Base-by-base conservation (phyloP, 2,329 filamentous ascomycete genomes). In the Aspergillus udagawae region DNA sequence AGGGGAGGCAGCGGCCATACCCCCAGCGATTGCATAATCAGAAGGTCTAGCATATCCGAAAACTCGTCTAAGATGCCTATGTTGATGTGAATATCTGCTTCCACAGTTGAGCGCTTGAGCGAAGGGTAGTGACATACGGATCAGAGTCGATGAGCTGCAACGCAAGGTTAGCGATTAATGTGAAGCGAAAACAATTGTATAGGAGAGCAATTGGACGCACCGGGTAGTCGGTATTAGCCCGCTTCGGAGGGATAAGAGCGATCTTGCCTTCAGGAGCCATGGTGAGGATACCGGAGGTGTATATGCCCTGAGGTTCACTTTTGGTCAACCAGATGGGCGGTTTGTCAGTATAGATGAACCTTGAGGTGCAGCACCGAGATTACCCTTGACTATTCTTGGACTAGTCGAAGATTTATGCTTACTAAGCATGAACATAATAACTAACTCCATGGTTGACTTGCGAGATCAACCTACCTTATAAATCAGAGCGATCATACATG, bases 131-230 rank as follows among this genome's bases (percentile, higher is more conserved):
- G 61, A 77, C 88, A 74, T 92, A 97, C 92, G 94, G 94, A 79
- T 99, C 94, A 81, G 91, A 95, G 82, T 99, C 94, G 78, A 99
- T 97, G 80, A 97, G 89, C 94, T 99, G 79, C 65, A 63, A 65
- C 53, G 70, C 45, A 55, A 47, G 62, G 57, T 66, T 63, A 65
- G 67, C 66, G 58, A 53, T 44, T 38, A 17, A 17, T 38, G 32
- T 38, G 14, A 38, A 38, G 32, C 14, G 32, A 38, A 14, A 29
- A 29, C 9, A 12, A 17, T 8, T 6, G 32, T 23, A 44, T n/a
- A 10, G 49, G 23, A 32, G 35, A 49, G 54, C 32, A 6, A 25
- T 50, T 25, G 56, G 81, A 44, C 90, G 71, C 80, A 97, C 94
- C 58, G 93, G 93, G 75, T 90, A 97, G 60, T 94, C 88, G 68